Percentiles rank a stretch among this genome's conserved stretches.
phyloP scores from a whole-genome alignment of 2,329 filamentous ascomycete species.

The Pseudocercospora macadamiae region DNA sequence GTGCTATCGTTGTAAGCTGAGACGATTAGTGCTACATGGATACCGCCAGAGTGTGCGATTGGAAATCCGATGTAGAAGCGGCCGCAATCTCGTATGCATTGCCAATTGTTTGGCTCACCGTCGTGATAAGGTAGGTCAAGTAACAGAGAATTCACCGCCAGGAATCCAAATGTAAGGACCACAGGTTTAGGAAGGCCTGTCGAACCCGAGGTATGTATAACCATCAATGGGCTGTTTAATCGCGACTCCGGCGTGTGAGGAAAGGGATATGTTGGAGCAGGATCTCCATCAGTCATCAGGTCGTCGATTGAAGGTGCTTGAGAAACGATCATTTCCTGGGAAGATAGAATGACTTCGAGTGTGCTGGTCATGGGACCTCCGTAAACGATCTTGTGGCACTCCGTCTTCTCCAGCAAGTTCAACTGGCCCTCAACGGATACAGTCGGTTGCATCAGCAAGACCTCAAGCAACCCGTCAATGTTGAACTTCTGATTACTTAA shows the following conservation, averaged over 20 bases:
- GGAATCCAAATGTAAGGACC: not conserved
- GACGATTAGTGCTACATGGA: not conserved
- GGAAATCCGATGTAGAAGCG: not conserved
- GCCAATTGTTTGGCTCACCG: not conserved
- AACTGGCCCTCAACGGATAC: not conserved
- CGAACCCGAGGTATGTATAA: not conserved
- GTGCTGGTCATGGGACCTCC: not conserved
- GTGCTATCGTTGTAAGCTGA: constrained; percentile 8
- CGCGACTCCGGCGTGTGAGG: not conserved
- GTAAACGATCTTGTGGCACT: not conserved
- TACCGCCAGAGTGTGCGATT: not conserved
- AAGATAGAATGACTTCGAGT: not conserved
- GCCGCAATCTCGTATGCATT: not conserved
- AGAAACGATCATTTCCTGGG: not conserved
- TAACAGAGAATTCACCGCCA: not conserved
- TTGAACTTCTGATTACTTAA: too few relatives aligned
- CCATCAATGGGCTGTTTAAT: not conserved
- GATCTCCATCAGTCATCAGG: not conserved
- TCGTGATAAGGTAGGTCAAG: not conserved
- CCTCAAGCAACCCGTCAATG: not conserved
- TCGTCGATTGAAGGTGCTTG: not conserved
- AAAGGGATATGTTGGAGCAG: not conserved
- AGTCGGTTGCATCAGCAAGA: not conserved
- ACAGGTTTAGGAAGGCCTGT: constrained; percentile 1
- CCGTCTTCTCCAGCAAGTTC: not conserved